Evolutionary conservation across 2,329 filamentous ascomycete genomes (phyloP).

Genomic region (Macrophomina pseudophaseolina): DNA sequence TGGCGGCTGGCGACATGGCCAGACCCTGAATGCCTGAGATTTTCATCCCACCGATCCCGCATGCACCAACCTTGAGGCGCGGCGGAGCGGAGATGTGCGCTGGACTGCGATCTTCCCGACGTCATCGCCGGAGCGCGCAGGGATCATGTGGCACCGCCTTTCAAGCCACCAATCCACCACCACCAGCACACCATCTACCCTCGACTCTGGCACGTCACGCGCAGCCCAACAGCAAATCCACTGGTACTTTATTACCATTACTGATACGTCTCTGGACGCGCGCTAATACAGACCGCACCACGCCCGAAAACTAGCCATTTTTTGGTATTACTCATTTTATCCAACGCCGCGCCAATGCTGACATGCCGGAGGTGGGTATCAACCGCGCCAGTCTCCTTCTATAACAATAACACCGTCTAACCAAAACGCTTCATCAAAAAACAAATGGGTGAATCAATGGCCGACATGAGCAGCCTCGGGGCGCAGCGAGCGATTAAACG

Average conservation of each 20-base stretch:
- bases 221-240: background rate
- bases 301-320: background rate
- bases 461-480: slow-evolving; percentile 20
- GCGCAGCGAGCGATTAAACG: slow-evolving; percentile 30
- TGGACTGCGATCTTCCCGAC: slow-evolving; percentile 1
- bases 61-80: background rate
- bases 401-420: slow-evolving; percentile 6
- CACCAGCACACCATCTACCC: background rate
- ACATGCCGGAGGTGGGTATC: slow-evolving; percentile 27
- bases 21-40: slow-evolving; percentile 21
- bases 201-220: background rate
- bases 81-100: slow-evolving; percentile 8
- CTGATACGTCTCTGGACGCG: background rate
- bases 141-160: slow-evolving; percentile 14
- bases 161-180: slow-evolving; percentile 1
- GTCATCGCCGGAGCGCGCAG: slow-evolving; percentile 10
- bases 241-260: slow-evolving; percentile 2
- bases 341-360: slow-evolving; percentile 24
- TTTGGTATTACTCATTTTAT: slow-evolving; percentile 4
- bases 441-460: slow-evolving; percentile 7
- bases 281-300: background rate
- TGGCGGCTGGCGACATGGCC: background rate
- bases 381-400: slow-evolving; percentile 27
- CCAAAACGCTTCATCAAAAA: background rate
- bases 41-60: slow-evolving; percentile 13